These are phyloP conservation scores for Kwoniella heveanensis DNA, from an alignment of 768 basidiomycete species.

Conservation along the genomic window DNA sequence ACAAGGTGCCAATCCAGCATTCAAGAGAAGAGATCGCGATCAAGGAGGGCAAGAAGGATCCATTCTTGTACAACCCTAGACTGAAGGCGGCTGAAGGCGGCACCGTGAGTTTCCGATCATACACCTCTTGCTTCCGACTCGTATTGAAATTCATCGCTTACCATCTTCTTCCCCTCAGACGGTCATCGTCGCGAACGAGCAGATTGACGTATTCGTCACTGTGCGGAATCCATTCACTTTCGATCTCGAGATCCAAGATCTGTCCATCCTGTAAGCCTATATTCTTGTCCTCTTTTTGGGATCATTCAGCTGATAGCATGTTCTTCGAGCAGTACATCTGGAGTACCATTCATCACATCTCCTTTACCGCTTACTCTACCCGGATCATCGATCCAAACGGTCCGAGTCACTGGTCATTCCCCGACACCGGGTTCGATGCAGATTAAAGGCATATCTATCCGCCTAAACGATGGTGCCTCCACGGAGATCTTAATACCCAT, in stretches of 20 bases:
- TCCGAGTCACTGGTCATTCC: slow-evolving; percentile 71
- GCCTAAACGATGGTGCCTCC: slow-evolving; percentile 70
- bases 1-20: slow-evolving; percentile 74
- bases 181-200: slow-evolving; percentile 78
- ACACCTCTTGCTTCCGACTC: too few species aligned
- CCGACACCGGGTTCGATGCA: slow-evolving; percentile 67
- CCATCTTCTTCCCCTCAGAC: slow-evolving; percentile 55
- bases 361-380: slow-evolving; percentile 69
- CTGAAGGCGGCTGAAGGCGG: slow-evolving; percentile 60
- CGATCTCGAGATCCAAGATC: slow-evolving; percentile 79
- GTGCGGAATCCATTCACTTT: slow-evolving; percentile 92
- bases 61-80: slow-evolving; percentile 91
- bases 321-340: slow-evolving; percentile 67
- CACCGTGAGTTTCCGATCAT: slow-evolving; percentile 68
- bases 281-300: not conserved
- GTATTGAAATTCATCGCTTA: not conserved
- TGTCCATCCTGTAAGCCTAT: slow-evolving; percentile 71
- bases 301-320: slow-evolving; percentile 4
- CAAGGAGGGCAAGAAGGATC: slow-evolving; percentile 64
- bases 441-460: slow-evolving; percentile 77
- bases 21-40: slow-evolving; percentile 56
- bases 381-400: slow-evolving; percentile 71
- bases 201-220: slow-evolving; percentile 76
- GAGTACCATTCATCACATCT: slow-evolving; percentile 71
- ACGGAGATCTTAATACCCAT: slow-evolving; percentile 78